Percentiles rank a stretch among this genome's conserved stretches.
Evolutionary conservation across 1,284 basidiomycete genomes (phyloP).

Genomic region (Boletellus sp.): DNA sequence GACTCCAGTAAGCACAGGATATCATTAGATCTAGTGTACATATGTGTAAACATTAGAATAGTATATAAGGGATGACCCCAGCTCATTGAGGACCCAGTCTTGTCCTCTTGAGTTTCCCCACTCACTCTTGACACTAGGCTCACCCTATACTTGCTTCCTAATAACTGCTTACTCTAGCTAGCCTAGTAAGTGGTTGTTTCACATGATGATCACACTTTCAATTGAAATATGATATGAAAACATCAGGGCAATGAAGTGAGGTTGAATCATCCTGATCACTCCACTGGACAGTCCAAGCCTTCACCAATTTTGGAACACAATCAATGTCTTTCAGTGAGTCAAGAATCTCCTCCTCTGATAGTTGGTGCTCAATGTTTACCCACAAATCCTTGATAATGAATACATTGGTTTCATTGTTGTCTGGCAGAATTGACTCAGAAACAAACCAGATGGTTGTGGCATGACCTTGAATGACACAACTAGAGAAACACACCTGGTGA

Average conservation of each 20-base stretch:
- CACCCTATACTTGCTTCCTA: no score
- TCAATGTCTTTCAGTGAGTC: neutral
- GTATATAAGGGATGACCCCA: no score
- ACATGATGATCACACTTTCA: neutral
- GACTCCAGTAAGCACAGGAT: no score
- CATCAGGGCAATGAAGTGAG: neutral
- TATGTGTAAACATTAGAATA: no score
- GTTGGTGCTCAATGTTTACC: neutral
- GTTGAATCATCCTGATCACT: neutral
- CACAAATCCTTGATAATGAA: neutral
- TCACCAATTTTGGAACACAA: neutral
- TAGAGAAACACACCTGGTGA: neutral
- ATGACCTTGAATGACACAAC: neutral
- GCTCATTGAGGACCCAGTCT: no score
- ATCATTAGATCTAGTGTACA: no score
- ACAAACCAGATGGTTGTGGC: slow-evolving; percentile 1
- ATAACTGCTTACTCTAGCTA: no score
- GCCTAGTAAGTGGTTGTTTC: no score
- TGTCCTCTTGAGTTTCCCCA: no score
- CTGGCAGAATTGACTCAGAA: neutral
- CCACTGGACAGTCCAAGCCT: slow-evolving; percentile 1
- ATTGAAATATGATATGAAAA: neutral
- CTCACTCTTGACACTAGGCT: no score
- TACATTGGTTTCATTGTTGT: neutral
- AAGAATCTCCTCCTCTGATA: neutral